Base-by-base conservation (phyloP, 306 rosid species). In the Cucurbita pepo region DNA sequence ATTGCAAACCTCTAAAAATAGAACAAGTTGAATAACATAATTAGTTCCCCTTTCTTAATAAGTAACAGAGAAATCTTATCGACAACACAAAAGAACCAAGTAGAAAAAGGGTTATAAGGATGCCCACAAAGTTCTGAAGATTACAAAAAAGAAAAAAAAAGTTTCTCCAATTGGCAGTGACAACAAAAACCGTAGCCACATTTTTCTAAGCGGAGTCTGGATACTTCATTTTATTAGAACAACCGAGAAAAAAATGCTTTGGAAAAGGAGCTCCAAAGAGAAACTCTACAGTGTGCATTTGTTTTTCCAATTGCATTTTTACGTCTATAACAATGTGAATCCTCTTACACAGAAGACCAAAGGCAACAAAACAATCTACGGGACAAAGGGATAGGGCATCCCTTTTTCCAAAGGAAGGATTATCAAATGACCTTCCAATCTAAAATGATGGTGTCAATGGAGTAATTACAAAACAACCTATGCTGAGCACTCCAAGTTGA, bases 1-100 rank as follows among this genome's bases (percentile, higher is more conserved):
- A 79, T 58, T 56, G 96, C 83, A 78, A 91, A 47, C 81, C 87
- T 83, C 97, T 95, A 91, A 78, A 80, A 77, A 50, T 47, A 10
- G 41, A 48, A 62, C 65, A 62, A 48, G 73, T 30, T 48, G 73
- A 48, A 47, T 50, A 37, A 69, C 73, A 30, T 22, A 4, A 19
- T 48, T 19, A 4, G 10, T 44, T 57, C 54, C 64, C 51, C 13
- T n/a, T 56, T 56, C 10, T 7, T 25, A 48, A 54, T 41, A 25
- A 16, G 14, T 45, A 22, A 15, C n/a, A 60, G 25, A 18, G 54
- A 57, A 56, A 40, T 18, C 6, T 41, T 40, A 43, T 37, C 36
- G 60, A n/a, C 38, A 52, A 53, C 56, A 14, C 51, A 19, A 37
- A 72, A 52, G 45, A 41, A 72, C 36, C 41, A 64, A 64, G n/a